Base-by-base conservation (phyloP, 768 basidiomycete genomes). In the Megacollybia marginata region DNA sequence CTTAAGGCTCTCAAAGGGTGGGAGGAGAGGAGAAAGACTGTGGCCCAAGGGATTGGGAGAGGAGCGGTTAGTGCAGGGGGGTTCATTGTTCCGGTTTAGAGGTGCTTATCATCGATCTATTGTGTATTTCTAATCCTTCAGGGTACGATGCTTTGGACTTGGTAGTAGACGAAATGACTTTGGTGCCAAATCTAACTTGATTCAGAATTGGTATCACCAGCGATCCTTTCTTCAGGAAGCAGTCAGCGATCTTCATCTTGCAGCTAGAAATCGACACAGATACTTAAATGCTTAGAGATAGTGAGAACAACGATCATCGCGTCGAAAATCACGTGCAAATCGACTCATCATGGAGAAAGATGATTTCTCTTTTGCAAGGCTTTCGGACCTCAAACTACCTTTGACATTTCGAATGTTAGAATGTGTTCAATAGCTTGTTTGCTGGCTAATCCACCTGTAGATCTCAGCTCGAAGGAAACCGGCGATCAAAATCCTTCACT, bases 361-460 rank as follows among this genome's bases (percentile, higher is more conserved):
- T 57, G 92, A 96, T 64, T 91, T 93, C 59, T 92, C 91, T 2
- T 96, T 95, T 62, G 93, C 92, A 6, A 86, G 86, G 62, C 79
- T 93, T 16, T 88, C 88, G 48, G 89, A 94, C 64, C 76, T 96
- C 52, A 93, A 90, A 63, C 66, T 90, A 8, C 90, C 88, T 2
- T 80, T 95, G 9, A 92, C 92, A 9, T 83, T 92, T 60, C 79
- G 90, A 61, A 88, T 92, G 90, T 88, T 23, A 40, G 1, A n/a
- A 16, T n/a, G 46, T 42, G 32, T n/a, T 23, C 20, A 46, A 34
- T 44, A 23, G 20, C 9, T 13, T 31, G 16, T 11, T 53, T 12
- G 52, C 38, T 18, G 8, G 9, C 34, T 31, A n/a, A 49, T 20
- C 52, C 23, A 28, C 6, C 23, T 28, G 23, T 28, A 92, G 89